Conservation (phyloP, 106 monocot species). For the Phalaenopsis aphrodite region DNA sequence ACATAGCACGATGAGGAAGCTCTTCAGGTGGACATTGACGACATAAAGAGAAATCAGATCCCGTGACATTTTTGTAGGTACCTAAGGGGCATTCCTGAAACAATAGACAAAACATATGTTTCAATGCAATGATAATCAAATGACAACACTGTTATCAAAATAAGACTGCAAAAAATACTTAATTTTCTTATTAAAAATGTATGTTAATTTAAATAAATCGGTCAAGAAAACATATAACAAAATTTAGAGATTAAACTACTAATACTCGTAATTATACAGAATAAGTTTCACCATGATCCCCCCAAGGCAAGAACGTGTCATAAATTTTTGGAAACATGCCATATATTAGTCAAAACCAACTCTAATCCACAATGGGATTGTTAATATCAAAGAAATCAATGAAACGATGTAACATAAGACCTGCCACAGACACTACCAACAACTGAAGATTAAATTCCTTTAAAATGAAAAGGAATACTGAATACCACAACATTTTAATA, state of each 20-base stretch:
- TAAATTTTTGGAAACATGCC: not conserved
- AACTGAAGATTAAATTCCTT: too few species aligned
- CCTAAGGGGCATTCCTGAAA: slow-evolving; percentile 92
- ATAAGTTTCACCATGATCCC: not conserved
- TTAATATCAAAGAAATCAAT: too few species aligned
- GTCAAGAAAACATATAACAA: not conserved
- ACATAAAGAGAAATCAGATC: slow-evolving; percentile 71
- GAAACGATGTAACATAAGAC: too few species aligned
- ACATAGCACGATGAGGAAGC: slow-evolving; percentile 81
- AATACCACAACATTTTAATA: too few species aligned
- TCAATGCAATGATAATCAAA: not conserved
- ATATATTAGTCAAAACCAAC: not conserved
- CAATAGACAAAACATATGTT: slow-evolving; percentile 1
- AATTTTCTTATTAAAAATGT: not conserved
- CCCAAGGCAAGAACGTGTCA: not conserved
- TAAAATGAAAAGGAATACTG: too few species aligned
- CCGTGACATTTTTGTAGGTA: slow-evolving; percentile 89
- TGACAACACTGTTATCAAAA: not conserved
- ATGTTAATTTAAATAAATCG: not conserved
- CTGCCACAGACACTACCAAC: too few species aligned
- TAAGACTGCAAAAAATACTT: not conserved
- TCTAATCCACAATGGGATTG: not conserved
- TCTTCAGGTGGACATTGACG: slow-evolving; percentile 54
- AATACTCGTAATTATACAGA: not conserved
- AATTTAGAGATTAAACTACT: not conserved